phyloP scores from a whole-genome alignment of 345 rosid species.

The Aquilaria malaccensis region DNA sequence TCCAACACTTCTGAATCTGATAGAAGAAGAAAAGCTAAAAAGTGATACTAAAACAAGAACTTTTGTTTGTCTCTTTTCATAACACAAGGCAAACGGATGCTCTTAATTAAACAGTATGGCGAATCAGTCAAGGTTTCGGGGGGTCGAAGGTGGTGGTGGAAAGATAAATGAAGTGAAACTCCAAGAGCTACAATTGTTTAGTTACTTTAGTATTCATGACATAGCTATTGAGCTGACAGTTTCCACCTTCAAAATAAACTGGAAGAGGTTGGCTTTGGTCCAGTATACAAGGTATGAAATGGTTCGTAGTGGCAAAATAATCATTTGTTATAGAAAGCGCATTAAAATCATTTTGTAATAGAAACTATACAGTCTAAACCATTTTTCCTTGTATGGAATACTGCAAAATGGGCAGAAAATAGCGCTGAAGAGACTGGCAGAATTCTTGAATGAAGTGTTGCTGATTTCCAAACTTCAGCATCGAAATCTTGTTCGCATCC shows the following conservation, averaged over 20 bases:
- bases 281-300: slow-evolving; percentile 16
- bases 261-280: slow-evolving; percentile 21
- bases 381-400: slow-evolving; percentile 33
- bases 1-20: too few relatives aligned
- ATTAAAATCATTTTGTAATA: too few relatives aligned
- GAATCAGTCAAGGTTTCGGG: background rate
- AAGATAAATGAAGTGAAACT: slow-evolving; percentile 2
- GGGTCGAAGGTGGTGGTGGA: background rate
- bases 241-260: slow-evolving; percentile 28
- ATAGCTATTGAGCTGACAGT: slow-evolving; percentile 25
- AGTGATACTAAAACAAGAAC: too few relatives aligned
- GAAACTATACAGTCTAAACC: background rate
- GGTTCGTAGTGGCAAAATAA: too few relatives aligned
- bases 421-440: slow-evolving; percentile 53
- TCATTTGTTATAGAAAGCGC: too few relatives aligned
- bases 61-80: too few relatives aligned
- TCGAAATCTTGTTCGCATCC: slow-evolving; percentile 48
- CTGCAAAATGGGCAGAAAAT: slow-evolving; percentile 34
- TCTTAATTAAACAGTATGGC: too few relatives aligned
- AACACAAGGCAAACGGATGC: too few relatives aligned
- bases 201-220: slow-evolving; percentile 21
- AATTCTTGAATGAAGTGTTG: slow-evolving; percentile 50
- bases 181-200: slow-evolving; percentile 22
- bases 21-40: too few relatives aligned
- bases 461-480: slow-evolving; percentile 62